Base-by-base conservation (phyloP, 2,329 filamentous ascomycete genomes). In the Sclerotinia borealis region DNA sequence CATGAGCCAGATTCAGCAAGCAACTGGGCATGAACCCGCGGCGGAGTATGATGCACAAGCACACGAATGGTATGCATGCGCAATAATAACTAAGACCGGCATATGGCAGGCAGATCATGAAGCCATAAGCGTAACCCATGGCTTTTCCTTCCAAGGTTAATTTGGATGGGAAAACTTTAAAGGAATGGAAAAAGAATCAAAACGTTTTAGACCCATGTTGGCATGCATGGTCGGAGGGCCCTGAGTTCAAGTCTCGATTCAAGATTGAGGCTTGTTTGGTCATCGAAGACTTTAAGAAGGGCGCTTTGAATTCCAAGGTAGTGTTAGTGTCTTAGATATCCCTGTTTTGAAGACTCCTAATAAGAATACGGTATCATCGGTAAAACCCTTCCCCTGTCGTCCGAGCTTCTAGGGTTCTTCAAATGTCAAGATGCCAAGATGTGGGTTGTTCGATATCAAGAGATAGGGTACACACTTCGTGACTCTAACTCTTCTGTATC, bases 131-230 rank as follows among this genome's bases (percentile, higher is more conserved):
- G 55, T 59, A 43, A 48, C 5, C 15, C 17, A 34, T n/a, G 48
- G 31, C 22, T 34, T 34, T 50, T 27, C 15, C 27, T 47, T 27
- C 43, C 34, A 54, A 39, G 54, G 45, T 47, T 4, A 11, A 47
- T 47, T 27, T 25, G 10, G 10, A 15, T 17, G 55, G 49, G 41
- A 27, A 54, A 27, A 45, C 39, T 27, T 45, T 39, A 22, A 55
- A 49, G 47, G 64, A 61, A 64, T 49, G 64, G 61, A 67, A 63
- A 63, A 65, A 61, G 55, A 65, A 64, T 61, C 60, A 63, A 69
- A 72, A 69, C 67, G 67, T 68, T 69, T 69, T 68, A 58, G 60
- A 68, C 65, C 68, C 67, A 65, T 70, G 66, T 60, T 27, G 36
- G 48, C 10, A 41, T 60, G 58, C 45, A 52, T 52, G 25, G 37